These are phyloP conservation scores for Phtheirospermum japonicum DNA, from an alignment of 257 asterid species.

Conservation along the genomic window DNA sequence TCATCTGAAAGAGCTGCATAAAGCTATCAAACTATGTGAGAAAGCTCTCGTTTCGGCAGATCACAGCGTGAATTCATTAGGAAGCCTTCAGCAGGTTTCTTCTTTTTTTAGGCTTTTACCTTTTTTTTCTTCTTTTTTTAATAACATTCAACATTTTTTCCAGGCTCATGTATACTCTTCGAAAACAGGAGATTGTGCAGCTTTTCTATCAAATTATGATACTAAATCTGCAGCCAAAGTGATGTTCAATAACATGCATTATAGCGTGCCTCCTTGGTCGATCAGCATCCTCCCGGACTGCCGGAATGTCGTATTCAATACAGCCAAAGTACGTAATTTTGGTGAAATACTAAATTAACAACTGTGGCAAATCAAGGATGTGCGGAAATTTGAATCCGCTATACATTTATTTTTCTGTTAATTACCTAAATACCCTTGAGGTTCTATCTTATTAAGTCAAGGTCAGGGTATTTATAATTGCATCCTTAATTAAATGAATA, in stretches of 20 bases:
- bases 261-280: conserved; percentile 90
- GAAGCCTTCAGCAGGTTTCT: conserved; percentile 81
- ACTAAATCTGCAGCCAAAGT: conserved; percentile 54
- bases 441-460: neutral
- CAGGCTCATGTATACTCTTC: conserved; percentile 84
- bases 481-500: no score
- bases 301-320: conserved; percentile 80
- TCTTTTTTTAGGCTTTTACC: conserved; percentile 8
- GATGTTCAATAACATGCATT: conserved; percentile 83
- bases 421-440: neutral
- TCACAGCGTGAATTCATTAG: conserved; percentile 79
- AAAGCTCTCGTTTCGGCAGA: conserved; percentile 75
- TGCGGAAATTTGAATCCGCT: no score
- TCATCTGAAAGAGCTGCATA: conserved; percentile 87
- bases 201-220: conserved; percentile 80
- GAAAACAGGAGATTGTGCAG: conserved; percentile 77
- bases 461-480: no score
- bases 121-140: neutral
- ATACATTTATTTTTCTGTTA: no score
- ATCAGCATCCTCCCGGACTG: conserved; percentile 96
- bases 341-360: neutral
- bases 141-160: conserved; percentile 23
- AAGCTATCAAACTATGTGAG: conserved; percentile 76
- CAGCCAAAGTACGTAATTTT: conserved; percentile 73
- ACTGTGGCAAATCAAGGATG: neutral